phyloP scores from a whole-genome alignment of 1,284 basidiomycete genomes.

The Trichosporon faecale region DNA sequence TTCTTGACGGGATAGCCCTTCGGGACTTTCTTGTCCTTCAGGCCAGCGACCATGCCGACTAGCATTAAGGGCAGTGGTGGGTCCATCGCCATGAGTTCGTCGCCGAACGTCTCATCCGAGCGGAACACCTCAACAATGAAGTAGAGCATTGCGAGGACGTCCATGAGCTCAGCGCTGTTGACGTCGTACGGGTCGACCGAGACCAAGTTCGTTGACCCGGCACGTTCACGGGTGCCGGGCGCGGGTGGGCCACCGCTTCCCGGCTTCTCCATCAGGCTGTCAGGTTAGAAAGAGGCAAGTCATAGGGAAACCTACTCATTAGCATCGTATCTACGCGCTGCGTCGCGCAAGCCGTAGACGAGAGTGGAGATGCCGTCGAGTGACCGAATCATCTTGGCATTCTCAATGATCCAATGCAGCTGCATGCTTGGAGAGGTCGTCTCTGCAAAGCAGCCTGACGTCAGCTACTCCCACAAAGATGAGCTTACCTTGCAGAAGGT shows the following conservation, averaged over 20 bases:
- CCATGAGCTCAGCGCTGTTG: slow-evolving; percentile 76
- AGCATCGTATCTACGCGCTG: slow-evolving; percentile 71
- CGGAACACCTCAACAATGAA: slow-evolving; percentile 90
- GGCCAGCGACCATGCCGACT: slow-evolving; percentile 78
- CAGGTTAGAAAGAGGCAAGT: not conserved
- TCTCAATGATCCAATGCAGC: slow-evolving; percentile 91
- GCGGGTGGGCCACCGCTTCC: slow-evolving; percentile 1
- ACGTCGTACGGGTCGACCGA: slow-evolving; percentile 42
- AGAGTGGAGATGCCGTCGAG: slow-evolving; percentile 82
- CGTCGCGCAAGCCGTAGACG: slow-evolving; percentile 84
- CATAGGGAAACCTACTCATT: slow-evolving; percentile 30
- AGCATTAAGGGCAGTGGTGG: slow-evolving; percentile 91
- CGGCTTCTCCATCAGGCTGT: slow-evolving; percentile 15
- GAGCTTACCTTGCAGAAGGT: slow-evolving; percentile 77
- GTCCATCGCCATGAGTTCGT: slow-evolving; percentile 92
- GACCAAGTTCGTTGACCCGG: slow-evolving; percentile 19
- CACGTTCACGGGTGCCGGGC: slow-evolving; percentile 15
- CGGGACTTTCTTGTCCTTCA: slow-evolving; percentile 83
- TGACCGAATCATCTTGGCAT: slow-evolving; percentile 78
- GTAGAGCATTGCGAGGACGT: slow-evolving; percentile 88
- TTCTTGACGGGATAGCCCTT: slow-evolving; percentile 89
- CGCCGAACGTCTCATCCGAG: slow-evolving; percentile 85
- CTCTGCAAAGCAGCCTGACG: slow-evolving; percentile 81
- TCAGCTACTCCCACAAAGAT: not conserved
- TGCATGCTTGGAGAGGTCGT: slow-evolving; percentile 89